Evolutionary conservation across 2,329 filamentous ascomycete genomes (phyloP).

Genomic region (Pseudogymnoascus sp.): DNA sequence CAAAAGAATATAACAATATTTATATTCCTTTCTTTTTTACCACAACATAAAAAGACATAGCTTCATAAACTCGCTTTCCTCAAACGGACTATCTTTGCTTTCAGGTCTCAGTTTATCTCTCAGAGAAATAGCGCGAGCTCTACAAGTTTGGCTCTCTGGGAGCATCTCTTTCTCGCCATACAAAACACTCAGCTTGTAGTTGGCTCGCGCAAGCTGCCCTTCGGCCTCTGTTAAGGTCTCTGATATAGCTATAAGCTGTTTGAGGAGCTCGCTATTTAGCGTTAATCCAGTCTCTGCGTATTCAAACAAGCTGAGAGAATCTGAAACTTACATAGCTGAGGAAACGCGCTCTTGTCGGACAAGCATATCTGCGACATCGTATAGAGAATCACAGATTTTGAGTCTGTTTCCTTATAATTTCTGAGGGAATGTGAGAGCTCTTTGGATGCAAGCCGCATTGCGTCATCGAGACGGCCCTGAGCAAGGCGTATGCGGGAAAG

Average conservation of each 20-base stretch:
- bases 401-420: constrained; percentile 11
- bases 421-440: constrained; percentile 7
- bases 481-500: constrained; percentile 11
- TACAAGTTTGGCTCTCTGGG: constrained; percentile 2
- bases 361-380: constrained; percentile 7
- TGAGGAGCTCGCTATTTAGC: constrained; percentile 12
- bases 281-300: background rate
- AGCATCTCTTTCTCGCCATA: background rate
- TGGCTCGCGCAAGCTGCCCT: constrained; percentile 12
- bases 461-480: background rate
- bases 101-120: constrained; percentile 11
- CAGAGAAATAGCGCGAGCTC: background rate
- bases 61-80: constrained; percentile 12
- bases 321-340: constrained; percentile 6
- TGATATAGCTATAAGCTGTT: background rate
- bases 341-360: background rate
- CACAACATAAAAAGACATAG: constrained; percentile 15
- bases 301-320: background rate
- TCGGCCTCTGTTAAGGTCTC: background rate
- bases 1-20: background rate
- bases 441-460: constrained; percentile 9
- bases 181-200: constrained; percentile 9
- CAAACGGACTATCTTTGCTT: background rate
- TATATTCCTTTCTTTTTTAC: background rate
- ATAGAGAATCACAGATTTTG: constrained; percentile 12